Conservation (phyloP, 805 yeast genomes). For the Myxozyma sirexii region DNA sequence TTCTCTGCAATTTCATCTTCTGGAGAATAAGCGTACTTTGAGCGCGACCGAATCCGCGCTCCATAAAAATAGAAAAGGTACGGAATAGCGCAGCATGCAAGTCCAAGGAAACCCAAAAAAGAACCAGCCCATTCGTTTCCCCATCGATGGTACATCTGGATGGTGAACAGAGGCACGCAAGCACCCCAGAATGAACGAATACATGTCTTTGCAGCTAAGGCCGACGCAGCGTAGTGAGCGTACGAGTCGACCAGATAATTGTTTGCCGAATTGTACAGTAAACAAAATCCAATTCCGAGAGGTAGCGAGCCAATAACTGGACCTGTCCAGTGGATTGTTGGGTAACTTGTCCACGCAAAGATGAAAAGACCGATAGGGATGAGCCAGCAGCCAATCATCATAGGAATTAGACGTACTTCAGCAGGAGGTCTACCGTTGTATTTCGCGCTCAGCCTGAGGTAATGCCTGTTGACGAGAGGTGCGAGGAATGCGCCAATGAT, state of each 20-base stretch:
- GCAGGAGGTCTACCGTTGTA: constrained; percentile 57
- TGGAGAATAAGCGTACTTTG: constrained; percentile 66
- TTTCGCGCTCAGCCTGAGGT: constrained; percentile 40
- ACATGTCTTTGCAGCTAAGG: constrained; percentile 78
- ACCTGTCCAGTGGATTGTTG: constrained; percentile 55
- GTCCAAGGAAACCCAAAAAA: constrained; percentile 53
- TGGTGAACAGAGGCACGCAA: constrained; percentile 59
- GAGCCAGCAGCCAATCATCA: constrained; percentile 57
- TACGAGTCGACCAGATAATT: constrained; percentile 52
- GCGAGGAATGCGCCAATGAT: constrained; percentile 55
- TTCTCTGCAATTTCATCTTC: constrained; percentile 38
- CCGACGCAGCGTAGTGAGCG: constrained; percentile 65
- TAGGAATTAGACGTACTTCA: constrained; percentile 61
- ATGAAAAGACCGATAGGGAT: constrained; percentile 60
- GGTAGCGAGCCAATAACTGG: constrained; percentile 51
- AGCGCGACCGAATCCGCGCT: constrained; percentile 50
- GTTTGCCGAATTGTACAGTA: constrained; percentile 63
- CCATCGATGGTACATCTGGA: constrained; percentile 57
- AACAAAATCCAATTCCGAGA: constrained; percentile 51
- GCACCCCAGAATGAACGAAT: constrained; percentile 59
- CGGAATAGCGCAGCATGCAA: constrained; percentile 58
- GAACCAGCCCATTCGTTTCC: constrained; percentile 63
- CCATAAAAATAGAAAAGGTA: constrained; percentile 57
- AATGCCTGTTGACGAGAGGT: constrained; percentile 43
- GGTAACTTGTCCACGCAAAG: constrained; percentile 61